A percentile compares a stretch with the other conserved stretches of the same genome.
Conservation (phyloP, 352 stramenopile genomes). For the Phytopythium mirpurense region DNA sequence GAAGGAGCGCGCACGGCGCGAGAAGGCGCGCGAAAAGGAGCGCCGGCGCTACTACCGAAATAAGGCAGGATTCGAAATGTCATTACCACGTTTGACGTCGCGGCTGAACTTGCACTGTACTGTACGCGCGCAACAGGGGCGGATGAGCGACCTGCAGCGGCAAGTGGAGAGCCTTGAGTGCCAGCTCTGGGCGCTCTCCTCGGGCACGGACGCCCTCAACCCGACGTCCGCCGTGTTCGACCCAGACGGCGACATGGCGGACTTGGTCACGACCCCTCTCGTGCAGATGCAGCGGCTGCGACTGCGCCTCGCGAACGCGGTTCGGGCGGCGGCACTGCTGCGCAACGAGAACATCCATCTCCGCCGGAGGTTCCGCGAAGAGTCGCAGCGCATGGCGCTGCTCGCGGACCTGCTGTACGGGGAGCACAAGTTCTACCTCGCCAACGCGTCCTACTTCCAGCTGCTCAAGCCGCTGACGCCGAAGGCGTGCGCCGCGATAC, state of each 20-base stretch:
- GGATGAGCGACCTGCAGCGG: background rate
- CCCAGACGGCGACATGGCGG: too few relatives aligned
- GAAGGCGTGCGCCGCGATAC: constrained; percentile 13
- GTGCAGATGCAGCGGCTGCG: too few relatives aligned
- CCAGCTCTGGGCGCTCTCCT: background rate
- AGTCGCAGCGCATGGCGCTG: constrained; percentile 8
- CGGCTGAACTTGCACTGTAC: background rate
- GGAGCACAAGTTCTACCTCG: constrained; percentile 26
- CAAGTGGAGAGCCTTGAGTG: background rate
- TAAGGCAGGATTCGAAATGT: constrained; percentile 8
- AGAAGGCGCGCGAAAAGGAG: constrained; percentile 19
- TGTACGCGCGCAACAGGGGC: background rate
- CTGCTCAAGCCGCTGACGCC: constrained; percentile 21
- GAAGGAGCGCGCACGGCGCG: background rate
- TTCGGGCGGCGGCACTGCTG: constrained; percentile 5
- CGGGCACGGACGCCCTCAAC: background rate
- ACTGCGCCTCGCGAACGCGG: background rate
- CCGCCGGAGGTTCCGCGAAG: constrained; percentile 18
- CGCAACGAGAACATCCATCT: constrained; percentile 22
- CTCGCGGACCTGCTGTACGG: constrained; percentile 22
- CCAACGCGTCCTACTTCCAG: constrained; percentile 23
- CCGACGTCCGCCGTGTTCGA: too few relatives aligned
- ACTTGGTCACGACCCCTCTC: too few relatives aligned
- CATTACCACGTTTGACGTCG: too few relatives aligned
- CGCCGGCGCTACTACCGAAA: constrained; percentile 26